Evolutionary conservation across 225 moss, liverwort and hornwort species (phyloP), one percentile per base, ranked within the genome.

Genomic region (Sphagnum tenellum): DNA sequence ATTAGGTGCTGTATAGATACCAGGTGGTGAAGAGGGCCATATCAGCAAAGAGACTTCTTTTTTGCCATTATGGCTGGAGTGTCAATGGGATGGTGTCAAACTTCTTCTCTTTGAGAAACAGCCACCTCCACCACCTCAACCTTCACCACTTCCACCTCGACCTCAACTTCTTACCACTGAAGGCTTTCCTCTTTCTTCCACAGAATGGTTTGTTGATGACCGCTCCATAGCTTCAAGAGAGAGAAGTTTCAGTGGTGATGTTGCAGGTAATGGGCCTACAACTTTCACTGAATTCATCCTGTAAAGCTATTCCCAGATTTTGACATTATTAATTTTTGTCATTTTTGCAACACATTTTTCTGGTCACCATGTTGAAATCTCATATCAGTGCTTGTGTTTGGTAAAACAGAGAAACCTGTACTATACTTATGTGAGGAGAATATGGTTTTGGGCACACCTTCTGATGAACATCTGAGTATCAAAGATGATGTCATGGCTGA

Each of bases 171-270:
- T 48, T 63, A 54, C 74, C 12, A 76, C 69, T 5, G 61, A 71
- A 45, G 60, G 50, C 12, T 46, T 29, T 48, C 64, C 59, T 12
- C 71, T 81, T 65, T 72, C 84, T 66, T 80, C 73, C 51, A 72
- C 13, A 1, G 78, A 76, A 57, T 85, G 84, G 81, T 85, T 85
- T 50, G 50, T 76, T 65, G 84, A 81, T 10, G 84, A 85, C 54
- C 81, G 81, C 60, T 75, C 73, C 53, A 70, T 51, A 47, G 61
- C 61, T 47, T 55, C 64, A 8, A 73, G 50, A 54, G 73, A 73
- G 66, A 73, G 75, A 72, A 55, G 63, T 7, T 77, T 64, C 49
- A 66, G 50, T 50, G 55, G 45, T 44, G 69, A 45, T 64, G 5
- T 56, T 44, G 67, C 61, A 61, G 61, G 61, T 61, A 45, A 45